Evolutionary conservation across 129 eudicot genomes (phyloP), one percentile per base, ranked within the genome.

Genomic region (Helianthus tuberosus): DNA sequence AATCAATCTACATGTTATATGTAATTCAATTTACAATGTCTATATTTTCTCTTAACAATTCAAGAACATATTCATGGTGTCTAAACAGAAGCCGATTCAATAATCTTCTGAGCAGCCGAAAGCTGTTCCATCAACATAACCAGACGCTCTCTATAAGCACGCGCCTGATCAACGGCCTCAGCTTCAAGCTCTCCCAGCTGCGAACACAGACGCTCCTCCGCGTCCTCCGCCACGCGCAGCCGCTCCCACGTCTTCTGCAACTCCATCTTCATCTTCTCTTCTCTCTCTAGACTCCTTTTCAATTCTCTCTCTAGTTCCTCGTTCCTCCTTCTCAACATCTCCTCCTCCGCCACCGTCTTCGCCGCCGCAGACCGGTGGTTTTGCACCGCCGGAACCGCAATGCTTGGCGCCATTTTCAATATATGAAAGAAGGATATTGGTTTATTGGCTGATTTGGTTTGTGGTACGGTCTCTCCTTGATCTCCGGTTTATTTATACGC

Each of bases 141-240:
- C 12, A 89, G 15, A 1, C 83, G 86, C 0, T 75, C 73, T 13
- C 89, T 79, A 39, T 85, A 87, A 1, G 65, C 81, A 2, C 91
- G 83, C 27, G 90, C 96, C 71, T 89, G 91, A 12, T 85, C 94
- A 14, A 85, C 82, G 35, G 91, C 94, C 66, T 92, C 98, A 0
- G 91, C 98, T 58, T 92, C 98, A 0, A 87, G 82, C 69, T 92
- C 96, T 0, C 98, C 98, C 0, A 92, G 88, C 78, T 92, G 91
- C 5, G 80, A 83, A 44, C 94, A 85, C 5, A 92, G 91, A 23
- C 85, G 84, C 84, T 92, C 98, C 85, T 92, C 98, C 5, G 91
- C 98, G 15, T 92, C 98, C 82, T 92, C 98, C 17, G 93, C 91
- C 63, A 92, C 86, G 17, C 77, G 82, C 17, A 92, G 73, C 78